Percentiles rank a stretch among this genome's conserved stretches.
phyloP scores from a whole-genome alignment of 371 early-diverging fungal species.

The Rhizomucor pusillus region DNA sequence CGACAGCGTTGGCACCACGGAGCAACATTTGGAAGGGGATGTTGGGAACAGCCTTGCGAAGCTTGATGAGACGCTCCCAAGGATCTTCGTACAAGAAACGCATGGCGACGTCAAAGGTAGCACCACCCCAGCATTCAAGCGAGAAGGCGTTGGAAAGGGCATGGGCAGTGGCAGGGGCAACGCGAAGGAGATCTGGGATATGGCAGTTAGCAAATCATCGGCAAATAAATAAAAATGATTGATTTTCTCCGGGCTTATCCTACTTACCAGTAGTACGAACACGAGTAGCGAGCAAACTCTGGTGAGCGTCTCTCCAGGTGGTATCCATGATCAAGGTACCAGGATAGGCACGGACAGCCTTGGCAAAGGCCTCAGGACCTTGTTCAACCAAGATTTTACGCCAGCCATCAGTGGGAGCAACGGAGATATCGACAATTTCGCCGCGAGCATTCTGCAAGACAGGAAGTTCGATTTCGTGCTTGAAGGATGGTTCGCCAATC shows the following conservation, averaged over 20 bases:
- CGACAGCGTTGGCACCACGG: constrained; percentile 96
- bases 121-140: constrained; percentile 93
- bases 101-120: constrained; percentile 95
- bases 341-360: constrained; percentile 83
- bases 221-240: no score
- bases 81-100: constrained; percentile 94
- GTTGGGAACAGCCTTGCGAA: constrained; percentile 89
- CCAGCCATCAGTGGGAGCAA: constrained; percentile 80
- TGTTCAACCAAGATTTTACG: constrained; percentile 78
- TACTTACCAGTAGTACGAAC: constrained; percentile 81
- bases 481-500: constrained; percentile 61
- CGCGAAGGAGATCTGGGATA: constrained; percentile 56
- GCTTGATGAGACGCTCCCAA: constrained; percentile 83
- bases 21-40: constrained; percentile 97
- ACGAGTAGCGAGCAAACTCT: constrained; percentile 90
- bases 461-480: constrained; percentile 65
- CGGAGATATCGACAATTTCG: constrained; percentile 42
- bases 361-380: constrained; percentile 89
- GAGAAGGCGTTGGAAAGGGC: constrained; percentile 86
- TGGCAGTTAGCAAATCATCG: constrained; percentile 2
- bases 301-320: constrained; percentile 96
- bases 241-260: no score
- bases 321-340: constrained; percentile 92
- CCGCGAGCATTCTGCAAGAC: constrained; percentile 43
- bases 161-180: constrained; percentile 87